phyloP scores from a whole-genome alignment of 305 asterid species.

The Petunia hybrid region DNA sequence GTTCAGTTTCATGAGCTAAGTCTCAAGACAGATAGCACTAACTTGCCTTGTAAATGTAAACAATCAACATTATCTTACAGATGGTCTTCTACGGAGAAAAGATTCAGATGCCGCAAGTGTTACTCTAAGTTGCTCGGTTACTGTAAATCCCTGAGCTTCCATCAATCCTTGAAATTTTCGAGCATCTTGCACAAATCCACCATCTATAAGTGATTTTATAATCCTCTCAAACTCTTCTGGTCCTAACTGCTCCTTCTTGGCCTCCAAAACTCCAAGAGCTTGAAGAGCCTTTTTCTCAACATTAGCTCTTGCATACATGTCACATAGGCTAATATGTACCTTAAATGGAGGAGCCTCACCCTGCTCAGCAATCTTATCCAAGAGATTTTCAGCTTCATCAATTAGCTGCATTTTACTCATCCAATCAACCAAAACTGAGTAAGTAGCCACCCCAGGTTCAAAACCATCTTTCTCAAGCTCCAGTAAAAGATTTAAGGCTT shows the following conservation, averaged over 20 bases:
- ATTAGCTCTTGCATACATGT: conserved; percentile 61
- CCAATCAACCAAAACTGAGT: conserved; percentile 82
- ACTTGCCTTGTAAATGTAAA: conserved; percentile 10
- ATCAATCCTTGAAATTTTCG: conserved; percentile 54
- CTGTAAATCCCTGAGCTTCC: conserved; percentile 62
- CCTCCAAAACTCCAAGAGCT: conserved; percentile 80
- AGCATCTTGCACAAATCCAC: conserved; percentile 76
- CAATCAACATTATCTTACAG: conserved; percentile 27
- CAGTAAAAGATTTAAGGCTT: conserved; percentile 64
- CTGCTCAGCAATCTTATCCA: conserved; percentile 67
- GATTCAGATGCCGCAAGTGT: conserved; percentile 33
- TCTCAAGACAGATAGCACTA: conserved; percentile 24
- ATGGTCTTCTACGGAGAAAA: conserved; percentile 32
- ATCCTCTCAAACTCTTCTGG: conserved; percentile 63
- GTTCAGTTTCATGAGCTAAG: neutral
- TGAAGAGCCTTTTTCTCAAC: conserved; percentile 80
- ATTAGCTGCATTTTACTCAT: conserved; percentile 61
- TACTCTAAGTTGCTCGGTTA: conserved; percentile 35
- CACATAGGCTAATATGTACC: conserved; percentile 79
- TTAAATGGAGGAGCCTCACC: conserved; percentile 78
- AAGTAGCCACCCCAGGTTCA: conserved; percentile 75
- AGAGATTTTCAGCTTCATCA: conserved; percentile 84
- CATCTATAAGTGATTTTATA: conserved; percentile 53
- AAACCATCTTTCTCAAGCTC: conserved; percentile 76
- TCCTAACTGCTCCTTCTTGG: conserved; percentile 69